A percentile compares a stretch with the other conserved stretches of the same genome.
These are phyloP conservation scores for Cryptosporidium ubiquitum DNA, from an alignment of 169 alveolate genomes.

Conservation along the genomic window DNA sequence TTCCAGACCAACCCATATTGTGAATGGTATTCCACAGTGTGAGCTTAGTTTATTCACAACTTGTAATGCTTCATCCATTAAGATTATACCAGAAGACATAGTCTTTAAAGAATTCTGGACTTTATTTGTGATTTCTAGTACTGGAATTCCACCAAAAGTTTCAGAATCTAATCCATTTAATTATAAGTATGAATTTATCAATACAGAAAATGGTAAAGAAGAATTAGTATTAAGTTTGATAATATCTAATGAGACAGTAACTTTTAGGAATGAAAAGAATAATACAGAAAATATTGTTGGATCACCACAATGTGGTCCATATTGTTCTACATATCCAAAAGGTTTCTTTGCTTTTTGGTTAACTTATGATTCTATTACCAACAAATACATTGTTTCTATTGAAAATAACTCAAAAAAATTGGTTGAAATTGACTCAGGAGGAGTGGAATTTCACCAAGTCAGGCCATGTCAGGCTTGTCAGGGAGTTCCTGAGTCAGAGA, in stretches of 20 bases:
- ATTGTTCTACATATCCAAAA: conserved; percentile 65
- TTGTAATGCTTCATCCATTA: background rate
- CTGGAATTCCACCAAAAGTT: background rate
- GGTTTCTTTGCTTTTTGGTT: conserved; percentile 69
- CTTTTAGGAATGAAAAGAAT: background rate
- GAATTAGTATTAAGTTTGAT: background rate
- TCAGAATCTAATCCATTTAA: background rate
- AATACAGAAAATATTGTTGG: background rate
- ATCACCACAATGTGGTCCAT: conserved; percentile 74
- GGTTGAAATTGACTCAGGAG: conserved; percentile 11
- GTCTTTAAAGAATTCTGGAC: background rate
- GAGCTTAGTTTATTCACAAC: background rate
- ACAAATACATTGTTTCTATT: conserved; percentile 23
- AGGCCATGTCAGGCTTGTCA: background rate
- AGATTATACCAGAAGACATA: conserved; percentile 3
- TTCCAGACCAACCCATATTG: background rate
- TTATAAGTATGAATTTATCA: background rate
- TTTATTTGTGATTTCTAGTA: background rate
- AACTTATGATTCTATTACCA: conserved; percentile 14
- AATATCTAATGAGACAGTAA: background rate
- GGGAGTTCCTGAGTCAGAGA: background rate
- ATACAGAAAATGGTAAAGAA: background rate
- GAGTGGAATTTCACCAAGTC: background rate
- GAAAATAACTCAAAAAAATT: conserved; percentile 42
- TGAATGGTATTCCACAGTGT: background rate